phyloP scores from a whole-genome alignment of 1,139 yeast species.

The Lodderomyces jiufengensis region DNA sequence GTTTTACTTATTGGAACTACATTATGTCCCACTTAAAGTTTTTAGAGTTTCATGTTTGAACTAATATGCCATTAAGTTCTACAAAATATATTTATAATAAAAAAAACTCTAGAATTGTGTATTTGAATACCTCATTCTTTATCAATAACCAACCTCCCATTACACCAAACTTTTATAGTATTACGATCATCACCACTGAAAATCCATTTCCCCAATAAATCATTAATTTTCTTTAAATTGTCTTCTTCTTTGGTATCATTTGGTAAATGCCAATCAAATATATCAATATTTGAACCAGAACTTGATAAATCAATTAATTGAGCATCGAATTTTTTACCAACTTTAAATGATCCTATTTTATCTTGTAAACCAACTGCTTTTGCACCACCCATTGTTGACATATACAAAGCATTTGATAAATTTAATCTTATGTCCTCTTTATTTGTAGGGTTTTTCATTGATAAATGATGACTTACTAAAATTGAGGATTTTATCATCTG shows the following conservation, averaged over 20 bases:
- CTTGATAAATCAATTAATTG: slow-evolving; percentile 65
- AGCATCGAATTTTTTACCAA: slow-evolving; percentile 80
- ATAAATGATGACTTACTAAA: slow-evolving; percentile 77
- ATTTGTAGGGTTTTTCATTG: slow-evolving; percentile 48
- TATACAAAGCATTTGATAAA: slow-evolving; percentile 67
- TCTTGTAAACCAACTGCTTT: slow-evolving; percentile 59
- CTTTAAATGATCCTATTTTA: slow-evolving; percentile 64
- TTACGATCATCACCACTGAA: slow-evolving; percentile 94
- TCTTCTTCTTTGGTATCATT: slow-evolving; percentile 10
- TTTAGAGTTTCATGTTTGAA: too few species aligned
- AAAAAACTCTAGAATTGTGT: too few species aligned
- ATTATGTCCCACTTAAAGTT: too few species aligned
- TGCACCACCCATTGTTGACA: slow-evolving; percentile 93
- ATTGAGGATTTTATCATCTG: slow-evolving; percentile 75
- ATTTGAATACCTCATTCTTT: slow-evolving; percentile 25
- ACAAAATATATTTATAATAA: too few species aligned
- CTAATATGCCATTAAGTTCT: too few species aligned
- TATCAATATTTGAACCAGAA: slow-evolving; percentile 56
- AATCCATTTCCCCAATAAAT: slow-evolving; percentile 84
- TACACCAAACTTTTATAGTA: slow-evolving; percentile 75
- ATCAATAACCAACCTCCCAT: slow-evolving; percentile 59
- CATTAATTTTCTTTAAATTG: slow-evolving; percentile 30
- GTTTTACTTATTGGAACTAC: too few species aligned
- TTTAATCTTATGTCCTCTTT: slow-evolving; percentile 41
- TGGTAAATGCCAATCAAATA: slow-evolving; percentile 66